Evolutionary conservation across 805 yeast species (phyloP).

Genomic region (Candida nonsorbophila): DNA sequence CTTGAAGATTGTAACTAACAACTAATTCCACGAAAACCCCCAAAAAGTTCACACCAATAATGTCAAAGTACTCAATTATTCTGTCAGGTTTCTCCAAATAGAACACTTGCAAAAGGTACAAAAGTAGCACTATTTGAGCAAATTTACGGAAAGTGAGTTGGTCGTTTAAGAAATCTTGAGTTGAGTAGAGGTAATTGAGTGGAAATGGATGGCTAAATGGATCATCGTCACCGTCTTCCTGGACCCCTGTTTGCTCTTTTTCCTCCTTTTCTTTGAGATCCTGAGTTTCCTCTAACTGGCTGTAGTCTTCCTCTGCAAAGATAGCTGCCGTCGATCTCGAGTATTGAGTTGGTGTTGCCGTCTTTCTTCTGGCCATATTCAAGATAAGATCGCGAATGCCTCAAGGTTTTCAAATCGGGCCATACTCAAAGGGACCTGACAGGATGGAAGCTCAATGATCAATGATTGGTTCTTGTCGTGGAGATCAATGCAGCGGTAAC

Average conservation of each 20-base stretch:
- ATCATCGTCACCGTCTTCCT: conserved; percentile 9
- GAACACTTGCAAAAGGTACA: conserved; percentile 24
- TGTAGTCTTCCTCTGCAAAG: conserved; percentile 9
- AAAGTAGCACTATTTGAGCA: conserved; percentile 25
- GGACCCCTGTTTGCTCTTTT: background rate
- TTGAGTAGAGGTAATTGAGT: conserved; percentile 18
- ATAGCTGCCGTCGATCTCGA: conserved; percentile 7
- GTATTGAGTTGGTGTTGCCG: conserved; percentile 2
- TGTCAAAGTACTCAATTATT: conserved; percentile 12
- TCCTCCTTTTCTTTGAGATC: conserved; percentile 1
- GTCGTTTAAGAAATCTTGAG: conserved; percentile 36
- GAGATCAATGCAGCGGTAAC: no score
- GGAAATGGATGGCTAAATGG: conserved; percentile 15
- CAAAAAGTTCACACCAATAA: conserved; percentile 26
- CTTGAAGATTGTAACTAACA: conserved; percentile 18
- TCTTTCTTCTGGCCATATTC: background rate
- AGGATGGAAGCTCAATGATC: no score
- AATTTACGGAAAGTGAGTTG: conserved; percentile 23
- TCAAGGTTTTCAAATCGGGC: no score
- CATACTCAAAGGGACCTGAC: no score
- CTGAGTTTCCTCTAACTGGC: background rate
- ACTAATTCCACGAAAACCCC: conserved; percentile 27
- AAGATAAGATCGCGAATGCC: no score
- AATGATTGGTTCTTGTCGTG: no score
- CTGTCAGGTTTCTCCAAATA: conserved; percentile 17